phyloP scores from a whole-genome alignment of 768 basidiomycete species.

The Trametes maxima region DNA sequence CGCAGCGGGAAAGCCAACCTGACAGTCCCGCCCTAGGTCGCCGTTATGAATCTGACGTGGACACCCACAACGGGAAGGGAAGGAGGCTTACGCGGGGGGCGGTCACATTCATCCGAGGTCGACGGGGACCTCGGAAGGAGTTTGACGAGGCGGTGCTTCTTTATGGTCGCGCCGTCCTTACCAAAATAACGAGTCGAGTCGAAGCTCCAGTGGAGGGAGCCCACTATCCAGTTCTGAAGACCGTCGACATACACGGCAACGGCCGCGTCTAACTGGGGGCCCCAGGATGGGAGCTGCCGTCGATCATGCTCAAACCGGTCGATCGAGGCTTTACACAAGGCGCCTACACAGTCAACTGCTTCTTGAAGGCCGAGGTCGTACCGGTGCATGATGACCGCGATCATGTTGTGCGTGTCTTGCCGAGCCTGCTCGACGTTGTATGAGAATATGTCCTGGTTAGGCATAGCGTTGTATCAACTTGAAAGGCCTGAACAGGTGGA shows the following conservation, averaged over 20 bases:
- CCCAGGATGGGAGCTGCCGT: constrained; percentile 60
- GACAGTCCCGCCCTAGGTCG: constrained; percentile 5
- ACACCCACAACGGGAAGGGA: neutral
- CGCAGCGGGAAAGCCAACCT: constrained; percentile 4
- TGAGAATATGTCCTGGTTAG: constrained; percentile 66
- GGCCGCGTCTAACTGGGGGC: constrained; percentile 57
- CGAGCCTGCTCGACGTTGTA: constrained; percentile 76
- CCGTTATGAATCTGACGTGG: neutral
- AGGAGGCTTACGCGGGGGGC: constrained; percentile 1
- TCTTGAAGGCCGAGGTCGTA: constrained; percentile 58
- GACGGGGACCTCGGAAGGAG: constrained; percentile 32
- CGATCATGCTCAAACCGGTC: constrained; percentile 50
- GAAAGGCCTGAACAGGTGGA: neutral
- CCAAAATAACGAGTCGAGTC: constrained; percentile 72
- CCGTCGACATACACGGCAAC: constrained; percentile 61
- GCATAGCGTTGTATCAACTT: neutral
- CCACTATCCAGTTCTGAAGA: constrained; percentile 73
- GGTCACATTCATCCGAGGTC: neutral
- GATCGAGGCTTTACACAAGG: constrained; percentile 57
- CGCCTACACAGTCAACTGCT: constrained; percentile 65
- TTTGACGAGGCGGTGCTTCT: constrained; percentile 53
- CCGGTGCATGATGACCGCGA: constrained; percentile 64
- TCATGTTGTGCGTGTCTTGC: constrained; percentile 68
- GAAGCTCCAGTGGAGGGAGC: constrained; percentile 75
- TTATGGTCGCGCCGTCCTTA: constrained; percentile 52